phyloP scores from a whole-genome alignment of 78 protist genomes.

The Speleostelium caveatum region DNA sequence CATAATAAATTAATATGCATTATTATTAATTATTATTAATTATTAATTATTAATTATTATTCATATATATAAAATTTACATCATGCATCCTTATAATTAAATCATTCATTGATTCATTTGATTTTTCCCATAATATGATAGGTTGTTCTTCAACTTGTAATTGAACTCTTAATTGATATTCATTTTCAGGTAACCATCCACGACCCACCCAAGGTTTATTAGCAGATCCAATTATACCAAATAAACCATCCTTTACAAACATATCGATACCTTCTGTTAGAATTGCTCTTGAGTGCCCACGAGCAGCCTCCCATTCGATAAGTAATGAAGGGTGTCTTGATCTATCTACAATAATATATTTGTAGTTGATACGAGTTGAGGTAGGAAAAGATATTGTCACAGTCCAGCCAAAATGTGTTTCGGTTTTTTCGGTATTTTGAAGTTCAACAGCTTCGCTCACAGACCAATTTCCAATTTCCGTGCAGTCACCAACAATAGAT shows the following conservation, averaged over 20 bases:
- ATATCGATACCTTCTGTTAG: conserved; percentile 61
- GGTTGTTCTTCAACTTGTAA: conserved; percentile 71
- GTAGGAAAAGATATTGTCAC: conserved; percentile 21
- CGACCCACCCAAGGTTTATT: conserved; percentile 69
- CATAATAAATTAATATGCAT: too few relatives aligned
- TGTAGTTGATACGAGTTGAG: conserved; percentile 19
- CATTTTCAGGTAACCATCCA: conserved; percentile 76
- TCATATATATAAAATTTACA: too few relatives aligned
- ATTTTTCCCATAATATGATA: conserved; percentile 3
- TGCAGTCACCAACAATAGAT: conserved; percentile 37
- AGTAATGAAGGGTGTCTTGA: neutral
- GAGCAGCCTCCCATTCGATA: conserved; percentile 67
- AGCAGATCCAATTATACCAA: conserved; percentile 49
- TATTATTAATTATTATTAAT: too few relatives aligned
- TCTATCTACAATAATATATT: conserved; percentile 34
- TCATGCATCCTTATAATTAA: conserved; percentile 51
- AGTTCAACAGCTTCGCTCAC: conserved; percentile 26
- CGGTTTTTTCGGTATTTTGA: conserved; percentile 23
- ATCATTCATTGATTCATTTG: neutral
- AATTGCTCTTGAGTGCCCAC: conserved; percentile 16
- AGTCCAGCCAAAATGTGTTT: conserved; percentile 69
- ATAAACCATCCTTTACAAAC: conserved; percentile 74
- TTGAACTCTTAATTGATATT: conserved; percentile 58
- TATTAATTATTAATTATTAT: too few relatives aligned
- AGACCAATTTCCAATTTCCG: conserved; percentile 46